phyloP scores from a whole-genome alignment of 1,139 yeast species.

The Taphrina communis region DNA sequence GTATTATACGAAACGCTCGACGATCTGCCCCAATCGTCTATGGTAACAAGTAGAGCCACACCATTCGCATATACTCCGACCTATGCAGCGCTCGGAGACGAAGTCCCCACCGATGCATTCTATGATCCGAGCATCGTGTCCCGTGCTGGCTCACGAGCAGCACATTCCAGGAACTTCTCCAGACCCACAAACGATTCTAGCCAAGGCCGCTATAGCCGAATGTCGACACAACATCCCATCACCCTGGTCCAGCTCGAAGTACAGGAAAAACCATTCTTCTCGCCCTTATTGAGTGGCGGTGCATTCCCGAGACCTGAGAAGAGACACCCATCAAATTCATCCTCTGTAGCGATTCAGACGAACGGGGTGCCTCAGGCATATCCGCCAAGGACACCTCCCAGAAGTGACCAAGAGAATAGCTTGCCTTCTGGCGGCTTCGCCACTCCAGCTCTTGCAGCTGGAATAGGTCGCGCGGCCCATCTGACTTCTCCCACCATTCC shows the following conservation, averaged over 20 bases:
- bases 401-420: background rate
- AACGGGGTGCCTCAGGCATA: background rate
- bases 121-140: slow-evolving; percentile 14
- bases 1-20: slow-evolving; percentile 24
- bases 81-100: slow-evolving; percentile 4
- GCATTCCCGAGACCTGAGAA: slow-evolving; percentile 28
- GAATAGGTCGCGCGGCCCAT: background rate
- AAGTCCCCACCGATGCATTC: slow-evolving; percentile 25
- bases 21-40: background rate
- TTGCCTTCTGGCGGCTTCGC: slow-evolving; percentile 1
- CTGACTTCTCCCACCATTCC: slow-evolving; percentile 1
- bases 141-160: slow-evolving; percentile 11
- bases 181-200: slow-evolving; percentile 25
- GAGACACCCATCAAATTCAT: background rate
- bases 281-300: slow-evolving; percentile 28
- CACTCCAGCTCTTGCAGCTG: slow-evolving; percentile 6
- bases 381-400: background rate
- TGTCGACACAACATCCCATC: slow-evolving; percentile 3
- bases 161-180: slow-evolving; percentile 28
- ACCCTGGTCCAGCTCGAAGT: background rate
- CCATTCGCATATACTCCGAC: background rate
- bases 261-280: slow-evolving; percentile 18
- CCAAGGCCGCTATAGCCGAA: slow-evolving; percentile 12
- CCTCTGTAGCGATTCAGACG: background rate
- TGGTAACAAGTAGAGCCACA: background rate